These are phyloP conservation scores for Symbiodinium pilosum DNA, from an alignment of 73 alveolate species.

Conservation along the genomic window DNA sequence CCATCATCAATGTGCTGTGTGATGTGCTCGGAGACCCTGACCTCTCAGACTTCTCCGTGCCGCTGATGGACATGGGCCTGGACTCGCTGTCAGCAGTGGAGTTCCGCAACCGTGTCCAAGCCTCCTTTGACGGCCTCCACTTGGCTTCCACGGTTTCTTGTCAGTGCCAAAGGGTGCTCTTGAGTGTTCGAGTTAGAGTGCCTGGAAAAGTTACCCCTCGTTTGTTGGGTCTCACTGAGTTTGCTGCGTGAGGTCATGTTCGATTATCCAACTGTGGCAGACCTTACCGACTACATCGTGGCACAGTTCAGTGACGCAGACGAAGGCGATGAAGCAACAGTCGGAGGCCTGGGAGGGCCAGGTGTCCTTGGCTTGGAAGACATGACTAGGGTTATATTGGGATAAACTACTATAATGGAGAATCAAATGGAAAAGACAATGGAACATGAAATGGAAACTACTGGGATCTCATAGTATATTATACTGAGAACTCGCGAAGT, in stretches of 20 bases:
- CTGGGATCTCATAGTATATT: too few relatives aligned
- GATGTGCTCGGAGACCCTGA: constrained; percentile 71
- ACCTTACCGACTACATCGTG: constrained; percentile 91
- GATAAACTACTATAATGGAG: too few relatives aligned
- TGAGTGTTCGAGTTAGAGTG: too few relatives aligned
- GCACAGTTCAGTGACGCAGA: constrained; percentile 94
- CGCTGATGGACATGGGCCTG: constrained; percentile 95
- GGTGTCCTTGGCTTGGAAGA: too few relatives aligned
- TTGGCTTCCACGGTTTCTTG: constrained; percentile 54
- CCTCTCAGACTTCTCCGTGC: constrained; percentile 69
- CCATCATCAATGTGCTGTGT: constrained; percentile 74
- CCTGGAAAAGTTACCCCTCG: background rate
- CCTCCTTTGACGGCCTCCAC: constrained; percentile 89
- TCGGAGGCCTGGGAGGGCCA: too few relatives aligned
- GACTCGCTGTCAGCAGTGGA: constrained; percentile 92
- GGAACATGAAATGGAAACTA: too few relatives aligned
- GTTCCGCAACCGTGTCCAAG: constrained; percentile 95
- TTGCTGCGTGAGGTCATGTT: constrained; percentile 48
- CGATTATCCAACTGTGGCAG: constrained; percentile 94
- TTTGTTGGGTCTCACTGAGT: background rate
- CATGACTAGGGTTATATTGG: too few relatives aligned
- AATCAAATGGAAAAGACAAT: too few relatives aligned
- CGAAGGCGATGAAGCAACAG: constrained; percentile 49
- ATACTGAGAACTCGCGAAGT: too few relatives aligned
- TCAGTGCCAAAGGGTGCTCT: background rate